Conservation (phyloP, 2,329 filamentous ascomycete species). For the Cladobotryum mycophilum region DNA sequence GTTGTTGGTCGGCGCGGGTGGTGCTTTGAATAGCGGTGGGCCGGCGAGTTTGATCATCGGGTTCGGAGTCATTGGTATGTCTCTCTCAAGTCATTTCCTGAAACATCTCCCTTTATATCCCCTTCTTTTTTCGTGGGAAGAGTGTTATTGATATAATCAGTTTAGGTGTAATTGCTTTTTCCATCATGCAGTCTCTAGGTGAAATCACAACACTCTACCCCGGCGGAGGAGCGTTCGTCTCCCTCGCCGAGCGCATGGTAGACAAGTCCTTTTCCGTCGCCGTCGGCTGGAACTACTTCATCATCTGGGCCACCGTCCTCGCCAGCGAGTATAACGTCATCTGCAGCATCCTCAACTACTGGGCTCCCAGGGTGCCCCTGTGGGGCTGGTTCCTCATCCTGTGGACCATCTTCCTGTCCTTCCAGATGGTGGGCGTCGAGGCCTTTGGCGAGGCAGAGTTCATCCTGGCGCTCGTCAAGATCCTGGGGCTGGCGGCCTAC, state of each 20-base stretch:
- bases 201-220: constrained; percentile 70
- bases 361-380: constrained; percentile 53
- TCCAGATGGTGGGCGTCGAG: constrained; percentile 66
- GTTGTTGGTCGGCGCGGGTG: constrained; percentile 64
- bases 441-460: constrained; percentile 76
- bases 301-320: constrained; percentile 60
- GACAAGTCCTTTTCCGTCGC: constrained; percentile 64
- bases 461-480: constrained; percentile 69
- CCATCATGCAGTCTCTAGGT: constrained; percentile 66
- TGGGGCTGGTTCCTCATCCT: constrained; percentile 70
- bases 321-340: constrained; percentile 68
- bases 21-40: constrained; percentile 61
- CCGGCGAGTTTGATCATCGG: constrained; percentile 68
- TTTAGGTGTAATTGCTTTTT: constrained; percentile 53
- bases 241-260: constrained; percentile 62
- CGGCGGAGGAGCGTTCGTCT: constrained; percentile 64
- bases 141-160: constrained; percentile 5
- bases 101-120: background rate
- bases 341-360: constrained; percentile 59
- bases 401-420: constrained; percentile 61
- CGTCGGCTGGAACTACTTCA: constrained; percentile 66
- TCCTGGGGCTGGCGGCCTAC: constrained; percentile 62
- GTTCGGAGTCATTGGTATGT: constrained; percentile 58
- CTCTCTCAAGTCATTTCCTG: too few relatives aligned
- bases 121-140: background rate